Base-by-base conservation (phyloP, 306 rosid species). In the Mucuna pruriens region DNA sequence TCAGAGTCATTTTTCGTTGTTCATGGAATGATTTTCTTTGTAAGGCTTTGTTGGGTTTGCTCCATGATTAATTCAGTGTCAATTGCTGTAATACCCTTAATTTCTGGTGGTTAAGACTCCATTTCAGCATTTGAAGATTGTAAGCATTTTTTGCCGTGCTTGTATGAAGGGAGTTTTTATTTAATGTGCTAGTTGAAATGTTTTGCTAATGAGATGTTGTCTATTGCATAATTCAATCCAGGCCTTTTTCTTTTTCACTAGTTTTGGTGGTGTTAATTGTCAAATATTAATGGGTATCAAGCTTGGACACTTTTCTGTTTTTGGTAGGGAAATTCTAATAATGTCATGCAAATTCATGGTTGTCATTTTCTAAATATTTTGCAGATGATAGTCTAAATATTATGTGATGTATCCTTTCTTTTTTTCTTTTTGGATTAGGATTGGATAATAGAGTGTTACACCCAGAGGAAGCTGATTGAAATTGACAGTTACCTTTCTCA, bases 401-500 rank as follows among this genome's bases (percentile, higher is more conserved):
- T 33, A 74, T 23, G 13, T 45, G 80, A 81, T 69, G 36, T 19
- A 33, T 81, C 67, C 26, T 80, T 77, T 76, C 12, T 61, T 81
- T 66, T 55, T 23, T 46, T 39, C 64, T 45, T 81, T 52, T 73
- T 55, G 66, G 75, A 55, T 66, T 82, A 95, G 99, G 99, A 91
- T 83, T 95, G 99, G 97, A 91, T 95, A 84, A 79, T 82, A 74
- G 91, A 90, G 71, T 95, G 99, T 85, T 84, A 90, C 82, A 45
- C 77, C 49, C 92, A 88, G 83, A 95, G 85, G 88, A 90, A 88
- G 92, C 95, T 95, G 46, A 57, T 90, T 49, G 99, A 93, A 48
- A 93, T 93, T 85, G 99, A 95, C 70, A 87, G 60, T 78, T 89
- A 89, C 83, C 88, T 95, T 25, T 87, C 91, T 88, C 90, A 91